A percentile compares a stretch with the other conserved stretches of the same genome.
These are phyloP conservation scores for Aspergillus leporis DNA, from an alignment of 495 filamentous ascomycete genomes.

Conservation along the genomic window DNA sequence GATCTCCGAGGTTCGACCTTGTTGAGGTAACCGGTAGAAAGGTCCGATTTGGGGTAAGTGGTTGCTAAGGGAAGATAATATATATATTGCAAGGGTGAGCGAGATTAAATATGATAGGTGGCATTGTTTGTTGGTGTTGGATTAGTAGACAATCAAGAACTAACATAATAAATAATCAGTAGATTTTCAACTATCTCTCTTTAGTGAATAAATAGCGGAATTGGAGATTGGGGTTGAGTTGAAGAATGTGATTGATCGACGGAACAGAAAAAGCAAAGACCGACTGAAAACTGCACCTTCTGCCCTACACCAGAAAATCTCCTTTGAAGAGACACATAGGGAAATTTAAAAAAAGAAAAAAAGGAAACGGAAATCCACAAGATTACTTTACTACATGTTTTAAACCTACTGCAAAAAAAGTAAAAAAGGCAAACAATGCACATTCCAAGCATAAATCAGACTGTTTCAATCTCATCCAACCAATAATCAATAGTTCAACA, in stretches of 20 bases:
- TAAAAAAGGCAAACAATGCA: constrained; percentile 5
- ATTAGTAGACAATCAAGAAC: not conserved
- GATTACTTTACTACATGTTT: constrained; percentile 9
- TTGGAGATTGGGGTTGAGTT: not conserved
- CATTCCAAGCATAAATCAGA: not conserved
- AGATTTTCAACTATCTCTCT: not conserved
- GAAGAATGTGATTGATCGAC: constrained; percentile 10
- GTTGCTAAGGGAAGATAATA: not conserved
- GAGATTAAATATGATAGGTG: not conserved
- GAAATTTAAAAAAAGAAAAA: not conserved
- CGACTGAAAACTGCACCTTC: not conserved
- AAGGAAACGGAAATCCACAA: not conserved
- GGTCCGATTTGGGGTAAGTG: not conserved
- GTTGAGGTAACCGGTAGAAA: not conserved
- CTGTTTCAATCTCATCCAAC: constrained; percentile 1
- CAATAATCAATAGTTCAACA: constrained; percentile 5
- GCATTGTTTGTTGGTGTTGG: not conserved
- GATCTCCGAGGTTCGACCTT: not conserved
- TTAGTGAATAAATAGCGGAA: not conserved
- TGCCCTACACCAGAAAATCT: not conserved
- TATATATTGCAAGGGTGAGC: not conserved
- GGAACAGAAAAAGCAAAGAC: not conserved
- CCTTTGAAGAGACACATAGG: not conserved
- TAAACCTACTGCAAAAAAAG: not conserved
- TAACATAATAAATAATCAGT: not conserved